Evolutionary conservation across 1,284 basidiomycete species (phyloP), one percentile per base, ranked within the genome.

Genomic region (Schizopora paradoxa): DNA sequence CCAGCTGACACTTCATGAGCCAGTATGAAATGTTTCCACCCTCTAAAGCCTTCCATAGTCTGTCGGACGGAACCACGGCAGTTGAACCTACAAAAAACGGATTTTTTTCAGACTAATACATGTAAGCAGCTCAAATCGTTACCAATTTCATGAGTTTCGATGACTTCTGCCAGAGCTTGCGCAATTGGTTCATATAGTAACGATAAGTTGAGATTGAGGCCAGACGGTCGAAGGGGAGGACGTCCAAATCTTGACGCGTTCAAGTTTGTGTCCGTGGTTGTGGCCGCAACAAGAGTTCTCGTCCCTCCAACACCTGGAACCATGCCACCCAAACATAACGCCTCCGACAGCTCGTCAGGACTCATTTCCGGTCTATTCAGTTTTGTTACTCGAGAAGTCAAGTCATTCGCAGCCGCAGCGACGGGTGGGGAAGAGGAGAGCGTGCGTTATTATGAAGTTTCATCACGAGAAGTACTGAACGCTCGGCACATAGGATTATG

Each of bases 311-410:
- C 37, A 22, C 23, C 37, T 26, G 16, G 23, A 18, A 40, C 16
- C 23, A 18, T 22, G 44, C 48, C 48, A 49, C 42, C 37, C 26
- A 26, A 18, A 16, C 6, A 14, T 16, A 11, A 40, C 16, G 32
- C 18, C 16, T 33, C 31, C 13, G 48, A 45, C 33, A 22, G 38
- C 8, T 46, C 39, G 16, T 28, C 45, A 27, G 23, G 18, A 74
- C 56, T 86, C 8, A 56, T 87, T 32, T 76, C 80, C 4, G 76
- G 76, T 51, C 79, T 86, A 5, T 70, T 86, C 55, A 73, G 63
- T 58, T 84, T 79, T 58, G 74, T 87, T 3, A 76, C 83, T n/a
- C 68, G 76, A 36, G 84, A 87, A 60, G 56, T 87, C 23, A 77
- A 77, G 39, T 79, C 79, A 11, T 87, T 87, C 60, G 70, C 86